Evolutionary conservation across 331 rosid genomes (phyloP).

Genomic region (Telfairia occidentalis): DNA sequence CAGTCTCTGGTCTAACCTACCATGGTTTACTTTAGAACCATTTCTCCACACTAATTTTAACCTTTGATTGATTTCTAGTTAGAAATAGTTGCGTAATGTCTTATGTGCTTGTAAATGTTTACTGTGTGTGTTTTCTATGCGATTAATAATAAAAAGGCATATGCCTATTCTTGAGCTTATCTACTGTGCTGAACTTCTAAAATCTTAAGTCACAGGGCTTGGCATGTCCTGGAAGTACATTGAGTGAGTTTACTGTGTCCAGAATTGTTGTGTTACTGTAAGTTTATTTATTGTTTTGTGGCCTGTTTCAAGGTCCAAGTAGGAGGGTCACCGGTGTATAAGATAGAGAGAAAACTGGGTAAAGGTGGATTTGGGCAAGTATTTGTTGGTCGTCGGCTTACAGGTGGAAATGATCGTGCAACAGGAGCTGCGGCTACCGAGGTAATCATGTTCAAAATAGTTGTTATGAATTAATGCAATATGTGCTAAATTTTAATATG

Average conservation of each 20-base stretch:
- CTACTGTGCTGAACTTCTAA: neutral
- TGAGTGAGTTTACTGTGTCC: neutral
- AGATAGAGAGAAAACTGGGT: slow-evolving; percentile 75
- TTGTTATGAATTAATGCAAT: neutral
- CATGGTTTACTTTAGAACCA: neutral
- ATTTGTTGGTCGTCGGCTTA: slow-evolving; percentile 71
- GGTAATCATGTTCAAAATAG: slow-evolving; percentile 29
- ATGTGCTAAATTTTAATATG: neutral
- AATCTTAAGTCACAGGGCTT: neutral
- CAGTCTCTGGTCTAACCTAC: neutral
- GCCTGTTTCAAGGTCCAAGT: slow-evolving; percentile 60
- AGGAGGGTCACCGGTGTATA: slow-evolving; percentile 77
- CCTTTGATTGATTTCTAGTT: neutral
- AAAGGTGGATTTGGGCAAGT: slow-evolving; percentile 99
- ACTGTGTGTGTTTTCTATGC: neutral
- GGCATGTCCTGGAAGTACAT: neutral
- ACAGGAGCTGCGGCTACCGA: slow-evolving; percentile 70
- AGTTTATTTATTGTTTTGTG: slow-evolving; percentile 1
- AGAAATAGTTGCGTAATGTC: neutral
- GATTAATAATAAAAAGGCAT: neutral
- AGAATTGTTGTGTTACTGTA: neutral
- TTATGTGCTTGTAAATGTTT: neutral
- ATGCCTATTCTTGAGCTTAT: neutral
- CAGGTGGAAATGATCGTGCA: slow-evolving; percentile 65
- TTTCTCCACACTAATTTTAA: neutral